phyloP scores from a whole-genome alignment of 2,329 filamentous ascomycete genomes.

The Aspergillus alliaceus region DNA sequence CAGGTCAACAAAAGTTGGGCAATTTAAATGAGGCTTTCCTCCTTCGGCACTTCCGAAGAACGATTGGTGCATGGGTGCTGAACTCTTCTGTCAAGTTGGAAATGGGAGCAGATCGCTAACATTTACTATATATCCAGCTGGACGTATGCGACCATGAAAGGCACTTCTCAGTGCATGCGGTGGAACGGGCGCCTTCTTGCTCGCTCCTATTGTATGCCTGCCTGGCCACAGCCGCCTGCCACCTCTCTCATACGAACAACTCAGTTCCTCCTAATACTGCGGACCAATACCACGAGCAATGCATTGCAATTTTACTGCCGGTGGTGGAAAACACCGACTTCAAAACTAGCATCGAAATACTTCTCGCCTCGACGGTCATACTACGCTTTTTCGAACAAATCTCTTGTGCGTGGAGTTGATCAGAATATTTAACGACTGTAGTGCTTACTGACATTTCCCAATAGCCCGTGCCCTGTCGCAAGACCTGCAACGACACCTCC shows the following conservation, averaged over 20 bases:
- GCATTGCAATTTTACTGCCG: constrained; percentile 35
- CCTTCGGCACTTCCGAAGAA: constrained; percentile 33
- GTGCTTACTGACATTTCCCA: constrained; percentile 6
- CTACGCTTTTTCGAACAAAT: constrained; percentile 38
- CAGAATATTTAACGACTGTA: neutral
- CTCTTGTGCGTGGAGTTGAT: constrained; percentile 26
- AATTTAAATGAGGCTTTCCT: constrained; percentile 35
- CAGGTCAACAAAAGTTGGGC: constrained; percentile 24
- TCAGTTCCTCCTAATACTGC: constrained; percentile 28
- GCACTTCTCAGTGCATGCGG: constrained; percentile 32
- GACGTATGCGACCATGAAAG: constrained; percentile 33
- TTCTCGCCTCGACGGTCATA: constrained; percentile 36
- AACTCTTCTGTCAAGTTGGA: neutral
- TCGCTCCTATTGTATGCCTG: constrained; percentile 35
- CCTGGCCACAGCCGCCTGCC: constrained; percentile 34
- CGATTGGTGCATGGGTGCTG: constrained; percentile 33
- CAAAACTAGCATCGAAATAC: constrained; percentile 32
- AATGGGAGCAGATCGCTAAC: constrained; percentile 10
- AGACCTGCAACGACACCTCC: constrained; percentile 34
- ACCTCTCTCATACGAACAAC: constrained; percentile 32
- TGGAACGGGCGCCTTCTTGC: constrained; percentile 30
- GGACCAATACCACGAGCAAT: constrained; percentile 36
- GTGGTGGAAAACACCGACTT: constrained; percentile 32
- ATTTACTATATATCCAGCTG: constrained; percentile 20
- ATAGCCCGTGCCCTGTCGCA: constrained; percentile 33